Conservation (phyloP, 1,284 basidiomycete species). For the Ceratobasidium sp. region DNA sequence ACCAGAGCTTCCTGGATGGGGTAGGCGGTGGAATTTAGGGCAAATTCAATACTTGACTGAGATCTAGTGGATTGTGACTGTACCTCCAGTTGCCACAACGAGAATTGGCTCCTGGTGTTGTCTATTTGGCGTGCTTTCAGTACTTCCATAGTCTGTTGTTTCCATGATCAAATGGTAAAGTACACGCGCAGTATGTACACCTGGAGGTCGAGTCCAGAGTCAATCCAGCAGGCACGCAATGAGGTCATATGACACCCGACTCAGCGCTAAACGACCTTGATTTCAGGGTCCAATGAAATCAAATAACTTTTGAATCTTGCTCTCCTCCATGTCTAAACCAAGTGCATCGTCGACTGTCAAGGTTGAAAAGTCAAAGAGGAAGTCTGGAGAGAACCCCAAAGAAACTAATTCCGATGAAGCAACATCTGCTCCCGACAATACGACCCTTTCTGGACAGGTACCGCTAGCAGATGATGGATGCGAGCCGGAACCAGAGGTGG, state of each 20-base stretch:
- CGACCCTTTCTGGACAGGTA: not conserved
- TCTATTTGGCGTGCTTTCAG: not conserved
- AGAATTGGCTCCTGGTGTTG: conserved; percentile 1
- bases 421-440: not conserved
- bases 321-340: conserved; percentile 5
- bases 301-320: conserved; percentile 22
- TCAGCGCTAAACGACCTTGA: not conserved
- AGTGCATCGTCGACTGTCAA: not conserved
- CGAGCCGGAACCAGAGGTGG: conserved; percentile 47
- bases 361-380: not conserved
- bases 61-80: not conserved
- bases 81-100: conserved; percentile 34
- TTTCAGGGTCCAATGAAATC: conserved; percentile 13
- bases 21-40: not conserved
- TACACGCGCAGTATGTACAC: too few relatives aligned
- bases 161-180: too few relatives aligned
- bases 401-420: not conserved
- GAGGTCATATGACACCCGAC: too few relatives aligned
- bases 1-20: conserved; percentile 16
- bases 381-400: not conserved
- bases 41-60: not conserved
- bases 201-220: not conserved
- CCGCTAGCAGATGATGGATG: not conserved
- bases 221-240: too few relatives aligned
- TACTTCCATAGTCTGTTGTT: not conserved